Conservation (phyloP, 108 stramenopile species). For the Cyclotella choctawhatcheeana region DNA sequence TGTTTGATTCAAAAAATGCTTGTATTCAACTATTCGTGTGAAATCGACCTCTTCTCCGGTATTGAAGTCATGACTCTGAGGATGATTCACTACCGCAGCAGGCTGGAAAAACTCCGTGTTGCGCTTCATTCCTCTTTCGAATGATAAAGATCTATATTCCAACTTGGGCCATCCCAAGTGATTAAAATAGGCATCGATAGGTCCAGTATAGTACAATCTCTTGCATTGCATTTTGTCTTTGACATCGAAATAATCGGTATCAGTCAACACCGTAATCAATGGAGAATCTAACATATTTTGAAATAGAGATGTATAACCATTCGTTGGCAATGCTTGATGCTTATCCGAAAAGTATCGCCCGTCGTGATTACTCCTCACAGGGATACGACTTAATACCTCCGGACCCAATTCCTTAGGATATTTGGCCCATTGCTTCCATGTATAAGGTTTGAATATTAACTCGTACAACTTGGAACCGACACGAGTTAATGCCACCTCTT, state of each 20-base stretch:
- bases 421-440: constrained; percentile 84
- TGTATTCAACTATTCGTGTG: constrained; percentile 73
- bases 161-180: constrained; percentile 67
- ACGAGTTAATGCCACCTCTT: constrained; percentile 76
- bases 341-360: constrained; percentile 78
- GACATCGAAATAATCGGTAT: constrained; percentile 76
- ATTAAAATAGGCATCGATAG: constrained; percentile 81
- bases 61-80: constrained; percentile 41
- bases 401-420: constrained; percentile 74
- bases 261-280: constrained; percentile 61
- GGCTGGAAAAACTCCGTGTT: constrained; percentile 56
- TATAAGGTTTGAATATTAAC: constrained; percentile 79
- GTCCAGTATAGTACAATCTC: constrained; percentile 74
- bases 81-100: constrained; percentile 73
- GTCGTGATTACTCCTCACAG: constrained; percentile 71
- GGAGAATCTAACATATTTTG: constrained; percentile 65
- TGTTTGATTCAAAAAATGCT: constrained; percentile 78
- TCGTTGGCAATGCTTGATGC: constrained; percentile 74
- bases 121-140: constrained; percentile 68
- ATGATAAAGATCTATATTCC: constrained; percentile 79
- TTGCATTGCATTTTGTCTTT: constrained; percentile 55
- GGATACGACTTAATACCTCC: constrained; percentile 77
- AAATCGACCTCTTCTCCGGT: constrained; percentile 46
- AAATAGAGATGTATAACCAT: constrained; percentile 79
- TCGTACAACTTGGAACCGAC: constrained; percentile 76